A percentile compares a stretch with the other conserved stretches of the same genome.
Conservation (phyloP, 73 alveolate genomes). For the Urostyla sp. region DNA sequence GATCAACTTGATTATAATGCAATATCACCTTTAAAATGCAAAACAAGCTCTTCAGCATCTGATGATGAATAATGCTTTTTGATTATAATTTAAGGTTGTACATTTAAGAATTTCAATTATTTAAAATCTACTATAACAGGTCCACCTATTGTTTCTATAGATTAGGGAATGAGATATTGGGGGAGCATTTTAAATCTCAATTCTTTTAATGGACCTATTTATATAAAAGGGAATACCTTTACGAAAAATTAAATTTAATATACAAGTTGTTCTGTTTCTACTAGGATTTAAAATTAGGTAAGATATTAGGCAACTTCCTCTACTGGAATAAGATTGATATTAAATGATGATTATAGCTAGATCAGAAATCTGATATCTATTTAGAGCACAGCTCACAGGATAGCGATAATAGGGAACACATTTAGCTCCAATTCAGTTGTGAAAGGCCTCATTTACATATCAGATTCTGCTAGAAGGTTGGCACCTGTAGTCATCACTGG, state of each 20-base stretch:
- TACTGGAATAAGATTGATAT: too few relatives aligned
- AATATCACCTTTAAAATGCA: too few relatives aligned
- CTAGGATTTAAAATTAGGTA: neutral
- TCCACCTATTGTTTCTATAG: too few relatives aligned
- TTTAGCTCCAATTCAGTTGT: constrained; percentile 7
- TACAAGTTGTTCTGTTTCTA: neutral
- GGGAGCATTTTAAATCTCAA: constrained; percentile 19
- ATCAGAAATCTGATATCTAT: constrained; percentile 29
- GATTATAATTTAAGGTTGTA: too few relatives aligned
- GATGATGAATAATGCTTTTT: too few relatives aligned
- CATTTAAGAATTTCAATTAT: too few relatives aligned
- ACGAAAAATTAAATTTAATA: neutral
- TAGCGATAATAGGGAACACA: constrained; percentile 16
- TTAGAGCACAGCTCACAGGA: neutral
- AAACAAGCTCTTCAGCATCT: too few relatives aligned
- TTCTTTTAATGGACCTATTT: constrained; percentile 7
- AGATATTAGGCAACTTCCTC: neutral
- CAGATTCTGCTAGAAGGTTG: too few relatives aligned
- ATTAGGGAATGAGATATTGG: neutral
- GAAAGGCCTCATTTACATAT: constrained; percentile 26
- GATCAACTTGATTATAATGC: too few relatives aligned
- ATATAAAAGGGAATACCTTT: constrained; percentile 16
- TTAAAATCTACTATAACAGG: too few relatives aligned
- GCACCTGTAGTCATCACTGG: too few relatives aligned
- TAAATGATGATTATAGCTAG: neutral